Evolutionary conservation across 495 filamentous ascomycete genomes (phyloP), one percentile per base, ranked within the genome.

Genomic region (Lasiosphaeris hirsuta): DNA sequence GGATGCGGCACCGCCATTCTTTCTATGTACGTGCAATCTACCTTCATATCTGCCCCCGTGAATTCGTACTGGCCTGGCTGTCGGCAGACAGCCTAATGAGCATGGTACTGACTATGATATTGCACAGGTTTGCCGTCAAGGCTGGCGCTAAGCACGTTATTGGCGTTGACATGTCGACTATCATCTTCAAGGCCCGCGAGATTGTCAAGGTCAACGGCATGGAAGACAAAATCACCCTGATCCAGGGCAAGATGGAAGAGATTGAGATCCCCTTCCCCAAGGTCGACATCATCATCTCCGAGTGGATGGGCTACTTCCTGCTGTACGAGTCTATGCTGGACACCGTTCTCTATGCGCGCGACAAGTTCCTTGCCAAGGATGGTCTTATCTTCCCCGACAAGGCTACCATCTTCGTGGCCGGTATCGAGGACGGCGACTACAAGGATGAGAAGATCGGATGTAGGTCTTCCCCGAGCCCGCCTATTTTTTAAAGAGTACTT

Each of bases 231-330:
- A 94, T 97, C 63, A 91, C 87, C 30, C 74, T 84, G 34, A 78
- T 93, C 54, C 90, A 88, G 64, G 92, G 92, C 48, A 96, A 94
- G 77, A 92, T 96, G 69, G 92, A 97, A 70, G 93, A 96, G 67
- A 86, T 96, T 39, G 78, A 81, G 36, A 63, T 95, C 50, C 90
- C 90, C 1, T 87, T 91, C 59, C 78, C 83, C 55, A 79, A 93
- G 68, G 92, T 97, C 45, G 92, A 97, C 63, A 92, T 97, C 70
- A 96, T 97, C 62, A 85, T 97, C 54, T 96, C 90, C 2, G 92
- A 97, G 70, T 97, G 92, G 92, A 97, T 97, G 92, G 92, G 92
- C 4, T 97, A 97, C 69, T 88, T 89, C 68, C 78, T 97, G 4
- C 82, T 97, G 7, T 97, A 94, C 69, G 92, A 97, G 78, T 86